phyloP scores from a whole-genome alignment of 345 rosid species.

The Melaleuca alternifolia region DNA sequence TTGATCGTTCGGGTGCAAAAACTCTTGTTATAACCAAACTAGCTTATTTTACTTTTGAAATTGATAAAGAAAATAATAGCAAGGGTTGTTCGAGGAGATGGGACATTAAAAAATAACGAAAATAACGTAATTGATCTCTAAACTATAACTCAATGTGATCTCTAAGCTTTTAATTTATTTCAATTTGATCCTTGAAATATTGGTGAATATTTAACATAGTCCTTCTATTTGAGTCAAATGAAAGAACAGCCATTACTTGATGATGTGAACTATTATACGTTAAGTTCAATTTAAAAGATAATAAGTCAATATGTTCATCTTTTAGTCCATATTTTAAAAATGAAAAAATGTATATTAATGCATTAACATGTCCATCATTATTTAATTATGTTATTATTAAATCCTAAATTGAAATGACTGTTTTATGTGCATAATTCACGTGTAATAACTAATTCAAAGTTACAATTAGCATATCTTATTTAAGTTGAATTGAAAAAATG shows the following conservation, averaged over 20 bases:
- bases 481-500: neutral
- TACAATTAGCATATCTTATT: neutral
- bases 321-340: neutral
- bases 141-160: neutral
- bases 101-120: no score
- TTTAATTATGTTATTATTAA: neutral
- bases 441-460: neutral
- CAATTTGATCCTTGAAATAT: neutral
- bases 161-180: no score
- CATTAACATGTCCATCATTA: neutral
- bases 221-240: neutral
- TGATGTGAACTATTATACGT: neutral
- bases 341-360: neutral
- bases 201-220: neutral
- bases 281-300: no score
- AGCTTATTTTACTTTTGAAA: neutral
- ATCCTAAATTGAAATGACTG: neutral
- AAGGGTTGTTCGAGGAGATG: no score
- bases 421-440: neutral
- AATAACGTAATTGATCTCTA: no score
- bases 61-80: neutral
- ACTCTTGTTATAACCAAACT: neutral
- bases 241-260: neutral
- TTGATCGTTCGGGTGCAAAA: neutral
- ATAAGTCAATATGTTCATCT: no score